phyloP scores from a whole-genome alignment of 495 filamentous ascomycete species.

The Xylaria venustula region DNA sequence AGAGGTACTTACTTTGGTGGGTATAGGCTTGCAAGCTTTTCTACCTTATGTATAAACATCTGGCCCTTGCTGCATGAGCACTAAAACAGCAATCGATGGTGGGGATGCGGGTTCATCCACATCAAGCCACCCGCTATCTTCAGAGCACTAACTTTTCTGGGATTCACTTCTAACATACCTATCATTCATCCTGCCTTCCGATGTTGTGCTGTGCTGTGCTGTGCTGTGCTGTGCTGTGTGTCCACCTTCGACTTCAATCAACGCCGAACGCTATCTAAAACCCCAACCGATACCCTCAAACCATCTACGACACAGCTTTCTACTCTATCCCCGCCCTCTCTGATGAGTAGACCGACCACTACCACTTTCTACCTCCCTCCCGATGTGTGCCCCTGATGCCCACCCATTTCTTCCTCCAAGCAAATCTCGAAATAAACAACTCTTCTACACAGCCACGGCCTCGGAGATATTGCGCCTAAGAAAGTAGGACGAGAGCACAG shows the following conservation, averaged over 20 bases:
- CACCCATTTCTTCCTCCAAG: constrained; percentile 1
- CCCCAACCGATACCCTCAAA: background rate
- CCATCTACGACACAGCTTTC: background rate
- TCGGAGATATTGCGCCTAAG: background rate
- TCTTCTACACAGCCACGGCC: background rate
- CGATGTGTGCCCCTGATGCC: constrained; percentile 6
- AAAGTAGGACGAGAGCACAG: background rate
- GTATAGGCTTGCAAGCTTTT: no score
- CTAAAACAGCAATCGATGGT: constrained; percentile 4
- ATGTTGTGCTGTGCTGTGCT: background rate
- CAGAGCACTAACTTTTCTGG: background rate
- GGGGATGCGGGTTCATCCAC: constrained; percentile 6
- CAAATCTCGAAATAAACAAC: constrained; percentile 7
- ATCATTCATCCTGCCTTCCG: background rate
- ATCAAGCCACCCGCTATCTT: background rate
- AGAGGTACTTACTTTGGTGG: no score
- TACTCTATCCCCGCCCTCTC: background rate
- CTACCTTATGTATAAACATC: no score
- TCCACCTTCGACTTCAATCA: background rate
- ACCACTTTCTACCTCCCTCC: background rate
- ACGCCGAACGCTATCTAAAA: background rate
- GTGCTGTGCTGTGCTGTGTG: no score
- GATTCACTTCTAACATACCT: background rate
- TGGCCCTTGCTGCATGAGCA: constrained; percentile 5
- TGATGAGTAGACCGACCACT: background rate